Percentiles rank a stretch among this genome's conserved stretches.
Evolutionary conservation across 805 yeast genomes (phyloP).

Genomic region (Saccharomycodes ludwigii): DNA sequence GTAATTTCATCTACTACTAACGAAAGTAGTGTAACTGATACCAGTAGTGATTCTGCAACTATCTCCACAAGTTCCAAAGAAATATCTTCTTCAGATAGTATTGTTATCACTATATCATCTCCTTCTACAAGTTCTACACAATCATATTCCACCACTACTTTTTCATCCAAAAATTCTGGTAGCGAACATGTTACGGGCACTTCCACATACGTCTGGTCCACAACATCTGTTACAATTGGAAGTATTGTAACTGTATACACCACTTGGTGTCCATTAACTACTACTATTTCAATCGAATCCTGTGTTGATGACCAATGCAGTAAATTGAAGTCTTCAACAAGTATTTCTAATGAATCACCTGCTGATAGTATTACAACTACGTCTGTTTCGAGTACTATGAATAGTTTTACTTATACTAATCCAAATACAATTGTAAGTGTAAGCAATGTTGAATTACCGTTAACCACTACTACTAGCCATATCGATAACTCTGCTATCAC

Average conservation of each 20-base stretch:
- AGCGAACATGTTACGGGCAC: neutral
- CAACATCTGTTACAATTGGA: slow-evolving; percentile 2
- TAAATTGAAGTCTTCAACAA: neutral
- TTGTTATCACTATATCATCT: slow-evolving; percentile 1
- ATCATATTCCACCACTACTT: slow-evolving; percentile 3
- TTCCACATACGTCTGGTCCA: slow-evolving; percentile 2
- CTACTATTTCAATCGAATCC: neutral
- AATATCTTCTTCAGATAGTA: neutral
- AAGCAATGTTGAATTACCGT: too few species aligned
- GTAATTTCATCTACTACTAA: neutral
- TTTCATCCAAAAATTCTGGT: slow-evolving; percentile 2
- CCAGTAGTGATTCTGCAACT: neutral
- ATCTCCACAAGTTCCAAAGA: neutral
- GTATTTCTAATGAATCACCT: slow-evolving; percentile 3
- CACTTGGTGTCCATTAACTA: slow-evolving; percentile 7
- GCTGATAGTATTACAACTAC: slow-evolving; percentile 2
- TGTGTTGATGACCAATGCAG: neutral
- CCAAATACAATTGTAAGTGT: too few species aligned
- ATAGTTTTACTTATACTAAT: neutral
- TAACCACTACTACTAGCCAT: too few species aligned
- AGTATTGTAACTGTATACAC: slow-evolving; percentile 4
- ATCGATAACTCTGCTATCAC: too few species aligned
- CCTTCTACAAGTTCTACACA: slow-evolving; percentile 6
- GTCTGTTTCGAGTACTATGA: slow-evolving; percentile 2
- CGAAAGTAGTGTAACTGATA: too few species aligned